Evolutionary conservation across 257 asterid genomes (phyloP).

Genomic region (Buddleja alternifolia): DNA sequence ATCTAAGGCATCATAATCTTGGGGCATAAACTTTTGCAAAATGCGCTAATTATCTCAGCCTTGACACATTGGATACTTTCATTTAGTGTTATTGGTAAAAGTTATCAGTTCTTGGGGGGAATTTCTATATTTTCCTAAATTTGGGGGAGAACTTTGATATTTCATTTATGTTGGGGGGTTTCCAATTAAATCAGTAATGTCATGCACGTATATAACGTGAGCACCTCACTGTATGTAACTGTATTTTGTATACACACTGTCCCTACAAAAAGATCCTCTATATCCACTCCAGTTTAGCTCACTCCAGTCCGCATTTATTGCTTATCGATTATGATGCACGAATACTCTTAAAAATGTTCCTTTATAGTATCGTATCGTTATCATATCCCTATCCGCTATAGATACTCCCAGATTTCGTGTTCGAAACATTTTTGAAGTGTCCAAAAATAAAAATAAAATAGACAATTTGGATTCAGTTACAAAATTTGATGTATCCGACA

Average conservation of each 20-base stretch:
- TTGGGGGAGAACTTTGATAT: neutral
- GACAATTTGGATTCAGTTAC: no score
- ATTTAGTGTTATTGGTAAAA: neutral
- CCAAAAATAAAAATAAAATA: neutral
- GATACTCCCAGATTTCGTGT: no score
- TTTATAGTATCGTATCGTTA: no score
- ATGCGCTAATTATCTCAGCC: no score
- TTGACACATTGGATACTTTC: neutral
- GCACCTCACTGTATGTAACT: neutral
- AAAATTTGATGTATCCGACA: no score
- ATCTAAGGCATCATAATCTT: no score
- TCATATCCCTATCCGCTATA: no score
- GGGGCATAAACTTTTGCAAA: no score
- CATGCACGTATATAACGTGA: constrained; percentile 24
- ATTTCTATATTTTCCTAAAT: no score
- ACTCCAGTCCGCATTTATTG: constrained; percentile 23
- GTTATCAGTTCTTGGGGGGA: neutral
- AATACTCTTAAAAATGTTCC: no score
- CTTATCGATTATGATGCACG: neutral
- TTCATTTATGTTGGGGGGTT: neutral
- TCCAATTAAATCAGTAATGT: neutral
- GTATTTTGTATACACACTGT: neutral
- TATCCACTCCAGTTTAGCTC: constrained; percentile 32
- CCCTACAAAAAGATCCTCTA: constrained; percentile 18
- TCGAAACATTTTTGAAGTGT: no score